These are phyloP conservation scores for Aspergillus baeticus DNA, from an alignment of 495 filamentous ascomycete genomes.

Conservation along the genomic window DNA sequence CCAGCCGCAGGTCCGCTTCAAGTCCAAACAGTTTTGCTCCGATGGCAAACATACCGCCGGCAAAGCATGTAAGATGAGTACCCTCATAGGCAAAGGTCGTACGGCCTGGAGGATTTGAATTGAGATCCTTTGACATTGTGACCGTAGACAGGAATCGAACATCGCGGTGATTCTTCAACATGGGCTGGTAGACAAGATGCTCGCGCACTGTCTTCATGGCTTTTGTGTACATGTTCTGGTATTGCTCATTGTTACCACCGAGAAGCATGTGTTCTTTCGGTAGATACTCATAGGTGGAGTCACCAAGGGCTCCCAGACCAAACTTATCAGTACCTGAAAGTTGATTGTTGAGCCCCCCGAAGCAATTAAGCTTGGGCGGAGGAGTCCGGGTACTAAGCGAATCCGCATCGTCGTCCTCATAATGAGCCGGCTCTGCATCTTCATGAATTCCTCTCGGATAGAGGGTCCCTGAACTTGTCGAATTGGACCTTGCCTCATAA, in stretches of 20 bases:
- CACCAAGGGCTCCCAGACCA: constrained; percentile 78
- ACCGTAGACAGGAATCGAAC: constrained; percentile 71
- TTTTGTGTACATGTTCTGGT: constrained; percentile 76
- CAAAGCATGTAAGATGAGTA: constrained; percentile 83
- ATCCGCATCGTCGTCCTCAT: constrained; percentile 11
- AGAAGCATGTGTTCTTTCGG: constrained; percentile 77
- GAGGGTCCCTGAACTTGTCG: constrained; percentile 18
- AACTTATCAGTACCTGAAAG: constrained; percentile 43
- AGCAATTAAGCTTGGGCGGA: constrained; percentile 25
- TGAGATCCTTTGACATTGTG: constrained; percentile 24
- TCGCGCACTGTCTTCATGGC: constrained; percentile 69
- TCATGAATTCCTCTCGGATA: constrained; percentile 20
- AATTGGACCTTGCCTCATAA: constrained; percentile 12
- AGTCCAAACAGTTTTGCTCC: constrained; percentile 82
- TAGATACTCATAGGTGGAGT: constrained; percentile 94
- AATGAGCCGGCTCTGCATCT: constrained; percentile 28
- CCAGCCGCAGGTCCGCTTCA: constrained; percentile 78
- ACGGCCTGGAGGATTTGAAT: constrained; percentile 26
- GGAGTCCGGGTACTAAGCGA: not conserved
- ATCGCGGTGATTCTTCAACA: constrained; percentile 70
- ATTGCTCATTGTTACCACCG: constrained; percentile 79
- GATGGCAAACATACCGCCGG: constrained; percentile 91
- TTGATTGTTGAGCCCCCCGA: constrained; percentile 28
- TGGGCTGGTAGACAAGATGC: constrained; percentile 79
- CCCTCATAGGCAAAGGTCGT: constrained; percentile 56